phyloP scores from a whole-genome alignment of 768 basidiomycete species.

The Trametes cingulata region DNA sequence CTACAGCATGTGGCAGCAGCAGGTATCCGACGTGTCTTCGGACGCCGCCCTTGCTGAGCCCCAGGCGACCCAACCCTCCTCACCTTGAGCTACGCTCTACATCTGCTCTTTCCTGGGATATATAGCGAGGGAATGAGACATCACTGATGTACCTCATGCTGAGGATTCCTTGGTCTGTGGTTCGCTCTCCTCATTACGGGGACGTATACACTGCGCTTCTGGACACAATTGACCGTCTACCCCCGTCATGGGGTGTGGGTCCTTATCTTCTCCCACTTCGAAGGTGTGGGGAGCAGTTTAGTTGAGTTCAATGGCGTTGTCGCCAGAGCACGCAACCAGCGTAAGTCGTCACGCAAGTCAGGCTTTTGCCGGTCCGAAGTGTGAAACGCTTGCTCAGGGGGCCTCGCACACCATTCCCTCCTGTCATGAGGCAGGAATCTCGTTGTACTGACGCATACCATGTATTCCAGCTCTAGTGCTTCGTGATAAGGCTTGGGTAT shows the following conservation, averaged over 20 bases:
- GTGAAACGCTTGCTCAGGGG: background rate
- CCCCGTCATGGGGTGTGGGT: background rate
- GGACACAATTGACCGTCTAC: background rate
- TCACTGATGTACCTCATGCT: no score
- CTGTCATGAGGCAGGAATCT: conserved; percentile 7
- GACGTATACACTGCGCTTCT: background rate
- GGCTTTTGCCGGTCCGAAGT: background rate
- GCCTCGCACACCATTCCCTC: conserved; percentile 1
- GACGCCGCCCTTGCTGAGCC: conserved; percentile 9
- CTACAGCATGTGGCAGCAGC: conserved; percentile 80
- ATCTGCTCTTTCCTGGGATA: background rate
- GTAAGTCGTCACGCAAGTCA: background rate
- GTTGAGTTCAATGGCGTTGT: background rate
- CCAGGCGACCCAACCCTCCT: background rate
- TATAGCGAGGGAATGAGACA: background rate
- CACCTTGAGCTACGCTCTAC: background rate
- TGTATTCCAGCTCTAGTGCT: background rate
- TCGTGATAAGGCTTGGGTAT: background rate
- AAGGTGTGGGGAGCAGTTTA: background rate
- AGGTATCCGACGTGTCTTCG: conserved; percentile 42
- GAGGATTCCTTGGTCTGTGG: background rate
- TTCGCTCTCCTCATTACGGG: background rate
- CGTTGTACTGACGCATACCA: conserved; percentile 2
- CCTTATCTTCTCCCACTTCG: background rate
- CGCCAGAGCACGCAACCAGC: conserved; percentile 14